phyloP scores from a whole-genome alignment of 441 rosid genomes.

The Erodium moschatum region DNA sequence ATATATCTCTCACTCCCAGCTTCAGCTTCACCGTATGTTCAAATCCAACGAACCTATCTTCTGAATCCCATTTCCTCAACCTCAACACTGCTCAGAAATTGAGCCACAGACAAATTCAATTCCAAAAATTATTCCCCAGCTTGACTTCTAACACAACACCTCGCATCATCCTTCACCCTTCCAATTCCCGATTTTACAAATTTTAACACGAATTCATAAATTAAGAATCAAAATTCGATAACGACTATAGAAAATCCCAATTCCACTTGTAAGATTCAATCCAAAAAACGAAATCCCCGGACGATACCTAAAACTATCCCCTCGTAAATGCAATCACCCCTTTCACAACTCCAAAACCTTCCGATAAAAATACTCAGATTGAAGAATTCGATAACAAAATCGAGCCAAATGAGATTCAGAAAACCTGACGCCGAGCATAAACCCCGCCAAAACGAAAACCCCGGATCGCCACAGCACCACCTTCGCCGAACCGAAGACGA shows the following conservation, averaged over 20 bases:
- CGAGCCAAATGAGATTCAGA: neutral
- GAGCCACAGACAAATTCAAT: neutral
- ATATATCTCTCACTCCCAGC: conserved; percentile 7
- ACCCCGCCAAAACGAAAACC: neutral
- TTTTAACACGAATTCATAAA: neutral
- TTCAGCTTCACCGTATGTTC: neutral
- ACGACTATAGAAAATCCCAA: neutral
- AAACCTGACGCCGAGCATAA: neutral
- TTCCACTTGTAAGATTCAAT: neutral
- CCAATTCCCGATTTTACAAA: neutral
- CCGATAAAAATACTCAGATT: neutral
- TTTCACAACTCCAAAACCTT: neutral
- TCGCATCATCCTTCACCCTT: neutral
- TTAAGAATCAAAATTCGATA: neutral
- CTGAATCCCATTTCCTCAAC: neutral
- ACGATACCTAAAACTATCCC: neutral
- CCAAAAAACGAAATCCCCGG: neutral
- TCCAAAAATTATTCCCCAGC: neutral
- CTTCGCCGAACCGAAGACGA: no score
- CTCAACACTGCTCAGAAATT: neutral
- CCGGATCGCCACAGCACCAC: no score
- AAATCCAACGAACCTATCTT: neutral
- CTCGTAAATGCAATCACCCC: neutral
- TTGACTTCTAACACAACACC: neutral
- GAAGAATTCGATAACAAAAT: neutral